A percentile compares a stretch with the other conserved stretches of the same genome.
These are phyloP conservation scores for Hypoxylon rickii DNA, from an alignment of 495 filamentous ascomycete genomes.

Conservation along the genomic window DNA sequence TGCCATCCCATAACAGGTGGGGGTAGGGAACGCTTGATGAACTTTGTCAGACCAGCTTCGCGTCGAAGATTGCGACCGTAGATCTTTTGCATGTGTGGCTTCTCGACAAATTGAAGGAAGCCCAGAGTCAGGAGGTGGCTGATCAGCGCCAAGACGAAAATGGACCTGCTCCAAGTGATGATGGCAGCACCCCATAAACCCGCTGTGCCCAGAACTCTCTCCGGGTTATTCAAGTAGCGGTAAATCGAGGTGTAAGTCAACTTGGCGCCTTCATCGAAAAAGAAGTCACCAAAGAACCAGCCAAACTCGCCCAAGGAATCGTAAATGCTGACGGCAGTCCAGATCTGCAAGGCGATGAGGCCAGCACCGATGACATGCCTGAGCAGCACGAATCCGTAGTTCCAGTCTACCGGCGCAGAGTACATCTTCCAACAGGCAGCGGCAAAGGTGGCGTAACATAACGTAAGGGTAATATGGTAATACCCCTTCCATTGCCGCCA, in stretches of 20 bases:
- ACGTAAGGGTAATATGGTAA: constrained; percentile 86
- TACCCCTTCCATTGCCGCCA: constrained; percentile 98
- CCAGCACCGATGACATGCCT: constrained; percentile 83
- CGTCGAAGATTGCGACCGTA: constrained; percentile 83
- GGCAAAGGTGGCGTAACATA: constrained; percentile 88
- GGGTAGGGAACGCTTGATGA: constrained; percentile 84
- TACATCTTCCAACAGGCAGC: constrained; percentile 98
- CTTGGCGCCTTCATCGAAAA: constrained; percentile 84
- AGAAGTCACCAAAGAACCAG: constrained; percentile 99
- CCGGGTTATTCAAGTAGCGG: constrained; percentile 95
- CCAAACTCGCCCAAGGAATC: constrained; percentile 97
- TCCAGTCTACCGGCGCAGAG: constrained; percentile 79
- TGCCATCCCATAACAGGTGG: constrained; percentile 73
- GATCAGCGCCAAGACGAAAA: constrained; percentile 82
- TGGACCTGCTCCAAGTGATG: constrained; percentile 82
- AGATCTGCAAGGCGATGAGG: constrained; percentile 84
- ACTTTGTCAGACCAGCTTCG: constrained; percentile 90
- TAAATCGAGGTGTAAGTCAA: constrained; percentile 97
- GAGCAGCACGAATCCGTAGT: constrained; percentile 78
- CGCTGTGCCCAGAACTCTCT: constrained; percentile 89
- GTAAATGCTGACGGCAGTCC: constrained; percentile 93
- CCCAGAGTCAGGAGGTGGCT: constrained; percentile 82
- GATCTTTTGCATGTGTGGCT: constrained; percentile 98
- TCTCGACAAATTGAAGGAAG: constrained; percentile 93
- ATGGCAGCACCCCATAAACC: constrained; percentile 96